Base-by-base conservation (phyloP, 768 basidiomycete species). In the Macrolepiota albuminosa region DNA sequence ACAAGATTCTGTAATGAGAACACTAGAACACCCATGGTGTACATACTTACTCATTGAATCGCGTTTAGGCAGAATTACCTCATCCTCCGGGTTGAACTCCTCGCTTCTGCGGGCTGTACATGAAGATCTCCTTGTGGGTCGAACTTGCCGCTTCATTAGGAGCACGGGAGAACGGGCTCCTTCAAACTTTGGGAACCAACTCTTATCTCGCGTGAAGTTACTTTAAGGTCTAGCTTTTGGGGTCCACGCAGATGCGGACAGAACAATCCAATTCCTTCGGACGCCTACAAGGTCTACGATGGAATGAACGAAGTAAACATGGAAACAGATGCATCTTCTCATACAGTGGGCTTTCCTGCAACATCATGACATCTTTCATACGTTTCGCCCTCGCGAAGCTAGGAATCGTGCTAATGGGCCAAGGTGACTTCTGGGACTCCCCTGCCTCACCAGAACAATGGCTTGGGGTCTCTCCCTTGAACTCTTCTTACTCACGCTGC, bases 81-180 rank as follows among this genome's bases (percentile, higher is more conserved):
- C 56, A 46, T 34, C 2, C 13, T 26, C 31, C 21, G 26, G 45
- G 43, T 37, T 26, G 47, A 5, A 8, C 54, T 31, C 33, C 48
- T 47, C 36, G 37, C 34, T 52, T 62, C 58, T 16, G 36, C 45
- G 49, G 46, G 49, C 46, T 57, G 53, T 26, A 47, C 40, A 33
- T 37, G 52, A 60, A 59, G 62, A 57, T 60, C 58, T 47, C 56
- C 59, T 48, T 52, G 45, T 54, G 42, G 58, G 24, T 47, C 29
- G 34, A 26, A 29, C 31, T 47, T 60, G 53, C 56, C 47, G 59
- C 37, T 54, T 60, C 47, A 63, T 57, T 42, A 63, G 56, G 62
- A 60, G 59, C 56, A 53, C 45, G 26, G 48, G 47, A 43, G 14
- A 13, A 16, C 47, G 6, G 18, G 4, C 46, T 53, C 50, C 45